Conservation (phyloP, 148 eudicot genomes). For the Fagopyrum homotropicum region DNA sequence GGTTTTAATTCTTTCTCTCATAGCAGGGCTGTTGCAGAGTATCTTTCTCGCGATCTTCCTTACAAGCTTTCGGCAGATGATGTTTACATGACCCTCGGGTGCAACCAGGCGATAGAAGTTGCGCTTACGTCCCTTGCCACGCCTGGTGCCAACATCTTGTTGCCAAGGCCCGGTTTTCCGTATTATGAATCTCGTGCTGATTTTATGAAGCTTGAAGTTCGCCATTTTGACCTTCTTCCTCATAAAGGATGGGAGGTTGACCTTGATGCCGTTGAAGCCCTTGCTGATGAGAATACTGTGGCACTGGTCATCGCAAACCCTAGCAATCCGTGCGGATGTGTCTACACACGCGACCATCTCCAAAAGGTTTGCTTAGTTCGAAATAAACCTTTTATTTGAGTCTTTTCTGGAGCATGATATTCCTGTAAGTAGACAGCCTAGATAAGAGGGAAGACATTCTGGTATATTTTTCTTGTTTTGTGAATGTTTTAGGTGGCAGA, state of each 20-base stretch:
- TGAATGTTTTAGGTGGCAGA: constrained; percentile 26
- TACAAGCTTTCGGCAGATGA: constrained; percentile 31
- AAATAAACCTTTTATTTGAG: neutral
- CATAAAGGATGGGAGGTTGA: constrained; percentile 38
- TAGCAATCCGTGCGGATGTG: constrained; percentile 40
- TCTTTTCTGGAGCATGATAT: neutral
- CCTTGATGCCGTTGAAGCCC: constrained; percentile 24
- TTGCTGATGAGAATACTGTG: constrained; percentile 31
- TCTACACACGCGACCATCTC: constrained; percentile 25
- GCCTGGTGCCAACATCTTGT: constrained; percentile 26
- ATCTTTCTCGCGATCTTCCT: constrained; percentile 32
- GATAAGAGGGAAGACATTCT: neutral
- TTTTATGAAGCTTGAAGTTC: constrained; percentile 20
- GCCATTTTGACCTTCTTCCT: constrained; percentile 30
- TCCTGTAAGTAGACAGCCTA: neutral
- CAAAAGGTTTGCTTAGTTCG: constrained; percentile 17
- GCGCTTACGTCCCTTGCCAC: constrained; percentile 19
- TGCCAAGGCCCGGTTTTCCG: constrained; percentile 31
- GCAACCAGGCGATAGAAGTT: constrained; percentile 25
- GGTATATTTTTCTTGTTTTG: neutral
- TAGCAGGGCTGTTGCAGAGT: constrained; percentile 32
- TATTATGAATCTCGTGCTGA: constrained; percentile 22
- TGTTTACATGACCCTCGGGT: constrained; percentile 27
- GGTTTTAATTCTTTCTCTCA: neutral
- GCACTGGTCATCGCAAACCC: constrained; percentile 41